Conservation (phyloP, 257 asterid species). For the Nicotiana knightiana region DNA sequence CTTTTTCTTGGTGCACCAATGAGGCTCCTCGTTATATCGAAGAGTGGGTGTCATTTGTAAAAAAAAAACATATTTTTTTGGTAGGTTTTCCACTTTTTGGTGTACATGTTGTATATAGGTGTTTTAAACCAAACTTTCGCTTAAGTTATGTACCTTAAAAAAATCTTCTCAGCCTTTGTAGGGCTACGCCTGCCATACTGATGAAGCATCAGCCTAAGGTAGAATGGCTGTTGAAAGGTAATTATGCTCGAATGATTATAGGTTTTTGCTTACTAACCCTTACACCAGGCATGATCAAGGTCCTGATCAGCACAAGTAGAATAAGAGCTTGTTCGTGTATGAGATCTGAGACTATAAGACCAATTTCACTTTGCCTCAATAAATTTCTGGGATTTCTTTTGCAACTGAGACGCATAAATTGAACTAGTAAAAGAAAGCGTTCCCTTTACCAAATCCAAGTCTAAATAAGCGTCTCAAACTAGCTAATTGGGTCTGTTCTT, state of each 20-base stretch:
- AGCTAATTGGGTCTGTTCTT: neutral
- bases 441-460: neutral
- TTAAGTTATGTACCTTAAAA: neutral
- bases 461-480: neutral
- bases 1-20: neutral
- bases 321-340: neutral
- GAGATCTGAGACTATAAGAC: neutral
- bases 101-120: neutral
- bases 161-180: too few relatives aligned
- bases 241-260: neutral
- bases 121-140: neutral
- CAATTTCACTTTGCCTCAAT: neutral
- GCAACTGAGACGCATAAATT: neutral
- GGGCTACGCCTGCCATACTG: too few relatives aligned
- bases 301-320: too few relatives aligned
- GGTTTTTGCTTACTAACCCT: neutral
- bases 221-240: neutral
- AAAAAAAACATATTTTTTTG: neutral
- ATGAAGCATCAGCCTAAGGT: too few relatives aligned
- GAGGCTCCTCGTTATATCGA: neutral
- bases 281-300: too few relatives aligned
- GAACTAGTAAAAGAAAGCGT: neutral
- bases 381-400: neutral
- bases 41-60: neutral
- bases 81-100: neutral